phyloP scores from a whole-genome alignment of 2,329 filamentous ascomycete genomes.

The Fusarium sp. region DNA sequence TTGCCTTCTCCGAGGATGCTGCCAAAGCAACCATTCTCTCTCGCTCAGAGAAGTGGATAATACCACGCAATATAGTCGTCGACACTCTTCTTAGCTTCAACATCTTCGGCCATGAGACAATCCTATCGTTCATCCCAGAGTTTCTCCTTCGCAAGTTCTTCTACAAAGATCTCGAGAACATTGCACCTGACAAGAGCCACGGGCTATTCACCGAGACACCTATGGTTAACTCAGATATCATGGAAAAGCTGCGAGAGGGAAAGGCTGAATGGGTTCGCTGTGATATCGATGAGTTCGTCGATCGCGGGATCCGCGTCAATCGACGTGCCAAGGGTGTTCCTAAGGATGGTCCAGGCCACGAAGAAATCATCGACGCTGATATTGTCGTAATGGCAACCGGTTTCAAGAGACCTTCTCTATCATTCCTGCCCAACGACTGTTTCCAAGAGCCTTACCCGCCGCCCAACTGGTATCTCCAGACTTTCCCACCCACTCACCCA shows the following conservation, averaged over 20 bases:
- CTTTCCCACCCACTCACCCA: constrained; percentile 80
- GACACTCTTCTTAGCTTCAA: constrained; percentile 81
- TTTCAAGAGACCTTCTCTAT: constrained; percentile 78
- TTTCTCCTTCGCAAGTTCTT: constrained; percentile 80
- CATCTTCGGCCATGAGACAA: constrained; percentile 81
- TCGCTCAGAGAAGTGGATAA: constrained; percentile 88
- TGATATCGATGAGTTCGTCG: constrained; percentile 77
- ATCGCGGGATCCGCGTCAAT: constrained; percentile 77
- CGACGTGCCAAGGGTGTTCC: constrained; percentile 78
- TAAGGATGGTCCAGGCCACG: constrained; percentile 77
- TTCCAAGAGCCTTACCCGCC: constrained; percentile 81
- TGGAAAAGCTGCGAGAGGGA: constrained; percentile 78
- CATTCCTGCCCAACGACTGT: constrained; percentile 78
- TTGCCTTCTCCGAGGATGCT: constrained; percentile 75
- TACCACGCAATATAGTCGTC: constrained; percentile 81
- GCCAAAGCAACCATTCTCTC: constrained; percentile 78
- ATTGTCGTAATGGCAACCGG: constrained; percentile 88
- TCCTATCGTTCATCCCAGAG: constrained; percentile 83
- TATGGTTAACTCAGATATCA: constrained; percentile 87
- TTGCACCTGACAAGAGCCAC: constrained; percentile 76
- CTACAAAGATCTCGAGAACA: constrained; percentile 82
- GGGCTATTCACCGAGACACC: constrained; percentile 82
- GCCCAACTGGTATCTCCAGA: constrained; percentile 90
- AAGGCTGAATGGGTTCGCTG: constrained; percentile 84
- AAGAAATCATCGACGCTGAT: constrained; percentile 76